Percentiles rank a stretch among this genome's conserved stretches.
These are phyloP conservation scores for Paramecium pentaurelia DNA, from an alignment of 73 alveolate genomes.

Conservation along the genomic window DNA sequence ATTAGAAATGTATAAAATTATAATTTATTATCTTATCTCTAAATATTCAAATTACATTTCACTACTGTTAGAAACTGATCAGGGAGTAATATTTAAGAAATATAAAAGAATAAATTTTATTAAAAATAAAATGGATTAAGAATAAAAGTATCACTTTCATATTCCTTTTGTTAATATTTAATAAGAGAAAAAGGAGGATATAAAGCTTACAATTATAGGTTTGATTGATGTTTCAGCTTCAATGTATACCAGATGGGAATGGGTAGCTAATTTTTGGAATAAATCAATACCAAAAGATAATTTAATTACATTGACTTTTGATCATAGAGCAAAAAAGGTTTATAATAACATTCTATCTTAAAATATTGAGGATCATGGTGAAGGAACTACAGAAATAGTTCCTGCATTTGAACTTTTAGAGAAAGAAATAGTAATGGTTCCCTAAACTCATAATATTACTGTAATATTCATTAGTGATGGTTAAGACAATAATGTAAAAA, in stretches of 20 bases:
- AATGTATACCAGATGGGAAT: constrained; percentile 45
- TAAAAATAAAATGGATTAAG: background rate
- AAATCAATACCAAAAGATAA: constrained; percentile 40
- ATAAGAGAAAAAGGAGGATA: background rate
- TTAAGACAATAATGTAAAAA: constrained; percentile 1
- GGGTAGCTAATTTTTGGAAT: constrained; percentile 60
- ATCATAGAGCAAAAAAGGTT: background rate
- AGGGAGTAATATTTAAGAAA: background rate
- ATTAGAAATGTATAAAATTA: no score
- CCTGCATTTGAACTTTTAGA: constrained; percentile 42
- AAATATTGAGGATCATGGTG: constrained; percentile 46
- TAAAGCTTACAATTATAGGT: constrained; percentile 18
- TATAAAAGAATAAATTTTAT: background rate
- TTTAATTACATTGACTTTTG: constrained; percentile 7
- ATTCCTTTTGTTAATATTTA: background rate
- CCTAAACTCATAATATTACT: background rate
- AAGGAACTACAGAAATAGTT: constrained; percentile 48
- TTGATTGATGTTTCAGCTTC: constrained; percentile 63
- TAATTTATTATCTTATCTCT: background rate
- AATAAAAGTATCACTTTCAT: background rate
- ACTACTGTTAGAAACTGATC: background rate
- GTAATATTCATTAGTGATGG: constrained; percentile 56
- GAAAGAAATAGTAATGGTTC: background rate
- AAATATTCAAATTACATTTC: background rate
- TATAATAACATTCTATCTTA: background rate